Base-by-base conservation (phyloP, 441 rosid genomes). In the Theobroma grandiflorum region DNA sequence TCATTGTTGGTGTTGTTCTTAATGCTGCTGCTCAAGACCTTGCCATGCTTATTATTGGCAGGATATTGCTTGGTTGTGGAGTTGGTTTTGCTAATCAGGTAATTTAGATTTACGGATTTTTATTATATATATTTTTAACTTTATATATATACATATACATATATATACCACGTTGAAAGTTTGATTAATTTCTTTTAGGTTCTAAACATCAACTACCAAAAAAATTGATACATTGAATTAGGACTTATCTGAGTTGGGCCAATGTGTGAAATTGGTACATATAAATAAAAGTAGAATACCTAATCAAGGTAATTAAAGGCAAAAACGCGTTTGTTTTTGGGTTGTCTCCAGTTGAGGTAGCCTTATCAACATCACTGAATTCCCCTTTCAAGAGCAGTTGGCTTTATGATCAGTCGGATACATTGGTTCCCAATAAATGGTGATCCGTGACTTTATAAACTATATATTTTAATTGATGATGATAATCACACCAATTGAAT, bases 31-130 rank as follows among this genome's bases (percentile, higher is more conserved):
- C 99, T 58, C 88, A 88, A 75, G 81, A 96, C 83, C 88, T 96
- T 49, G 89, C 95, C 78, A 94, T 94, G 98, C 98, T 96, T 77
- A 96, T 96, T 66, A 80, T 89, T 40, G 99, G 99, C 11, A 83
- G 99, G 81, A 90, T 96, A 52, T 85, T 96, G 40, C 96, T 96
- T 6, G 98, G 98, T 35, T 94, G 98, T 81, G 99, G 99, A 0
- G 98, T 96, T 50, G 99, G 98, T 15, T 96, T 96, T 11, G 99
- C 95, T 53, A 96, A 96, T 81, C 99, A 95, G 92, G 94, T 92
- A 65, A 61, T 11, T 26, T 26, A 26, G 31, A 26, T 26, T 26
- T 26, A 26, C 31, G 31, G 31, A 26, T 26, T 26, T 26, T 26
- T 26, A 26, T 26, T 26, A 26, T 26, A 26, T 26, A 26, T 26